Evolutionary conservation across 345 rosid genomes (phyloP).

Genomic region (Aquilaria yunnanensis): DNA sequence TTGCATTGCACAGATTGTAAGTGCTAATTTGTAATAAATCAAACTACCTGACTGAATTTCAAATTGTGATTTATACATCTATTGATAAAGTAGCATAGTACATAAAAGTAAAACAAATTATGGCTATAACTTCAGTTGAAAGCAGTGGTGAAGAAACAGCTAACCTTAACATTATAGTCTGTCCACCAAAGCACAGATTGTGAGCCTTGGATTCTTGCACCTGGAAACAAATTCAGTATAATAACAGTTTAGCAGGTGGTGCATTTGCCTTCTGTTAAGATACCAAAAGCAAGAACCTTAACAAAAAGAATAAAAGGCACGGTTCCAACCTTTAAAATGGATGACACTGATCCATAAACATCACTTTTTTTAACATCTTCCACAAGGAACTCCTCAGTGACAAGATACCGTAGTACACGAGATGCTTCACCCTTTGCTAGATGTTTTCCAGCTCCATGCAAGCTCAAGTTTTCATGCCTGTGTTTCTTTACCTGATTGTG

Average conservation of each 20-base stretch:
- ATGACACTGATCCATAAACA: slow-evolving; percentile 83
- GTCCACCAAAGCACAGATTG: slow-evolving; percentile 43
- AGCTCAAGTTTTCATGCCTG: slow-evolving; percentile 65
- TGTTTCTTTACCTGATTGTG: slow-evolving; percentile 74
- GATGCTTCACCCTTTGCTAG: slow-evolving; percentile 81
- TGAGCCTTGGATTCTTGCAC: slow-evolving; percentile 69
- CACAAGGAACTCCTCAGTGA: slow-evolving; percentile 66
- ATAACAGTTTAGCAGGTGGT: neutral
- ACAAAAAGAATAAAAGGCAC: slow-evolving; percentile 13
- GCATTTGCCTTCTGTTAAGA: neutral
- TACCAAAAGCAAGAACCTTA: neutral
- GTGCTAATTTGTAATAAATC: no score
- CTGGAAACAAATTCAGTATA: slow-evolving; percentile 33
- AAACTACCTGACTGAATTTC: no score
- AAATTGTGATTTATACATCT: no score
- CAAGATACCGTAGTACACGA: slow-evolving; percentile 78
- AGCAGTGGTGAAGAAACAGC: neutral
- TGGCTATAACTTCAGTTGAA: neutral
- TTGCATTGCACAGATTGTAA: no score
- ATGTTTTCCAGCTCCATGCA: slow-evolving; percentile 96
- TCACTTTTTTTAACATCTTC: slow-evolving; percentile 99
- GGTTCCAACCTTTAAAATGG: slow-evolving; percentile 63
- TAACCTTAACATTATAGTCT: slow-evolving; percentile 62
- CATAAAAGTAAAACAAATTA: no score
- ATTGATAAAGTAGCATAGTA: no score